phyloP scores from a whole-genome alignment of 2,329 filamentous ascomycete genomes.

The Parascedosporium putredinis region DNA sequence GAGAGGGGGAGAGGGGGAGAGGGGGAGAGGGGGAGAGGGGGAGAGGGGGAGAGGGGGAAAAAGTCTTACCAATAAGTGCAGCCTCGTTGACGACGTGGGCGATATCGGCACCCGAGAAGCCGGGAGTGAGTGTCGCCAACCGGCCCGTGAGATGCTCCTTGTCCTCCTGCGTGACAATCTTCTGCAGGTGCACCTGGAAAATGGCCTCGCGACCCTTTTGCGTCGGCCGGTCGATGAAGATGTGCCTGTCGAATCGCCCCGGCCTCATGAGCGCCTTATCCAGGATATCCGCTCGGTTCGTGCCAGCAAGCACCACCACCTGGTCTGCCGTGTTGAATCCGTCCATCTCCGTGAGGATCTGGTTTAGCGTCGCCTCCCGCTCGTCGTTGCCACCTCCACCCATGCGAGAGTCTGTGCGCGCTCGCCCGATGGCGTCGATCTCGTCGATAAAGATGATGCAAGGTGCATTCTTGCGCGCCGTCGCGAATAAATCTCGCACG shows the following conservation, averaged over 20 bases:
- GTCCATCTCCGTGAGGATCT: constrained; percentile 98
- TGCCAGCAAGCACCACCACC: constrained; percentile 92
- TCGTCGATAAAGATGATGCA: constrained; percentile 99
- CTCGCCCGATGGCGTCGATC: constrained; percentile 94
- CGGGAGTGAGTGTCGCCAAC: constrained; percentile 83
- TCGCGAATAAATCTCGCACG: constrained; percentile 89
- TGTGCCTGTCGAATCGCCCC: constrained; percentile 93
- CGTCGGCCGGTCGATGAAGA: constrained; percentile 85
- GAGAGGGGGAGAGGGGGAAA: neutral
- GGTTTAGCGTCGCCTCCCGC: constrained; percentile 91
- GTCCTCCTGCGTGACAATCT: constrained; percentile 89
- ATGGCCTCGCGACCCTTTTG: constrained; percentile 97
- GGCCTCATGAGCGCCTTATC: constrained; percentile 95
- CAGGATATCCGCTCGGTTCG: constrained; percentile 87
- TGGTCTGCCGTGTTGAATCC: constrained; percentile 96
- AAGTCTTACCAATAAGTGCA: constrained; percentile 68
- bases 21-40: neutral
- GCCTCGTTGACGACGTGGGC: constrained; percentile 98
- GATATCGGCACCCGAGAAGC: constrained; percentile 96
- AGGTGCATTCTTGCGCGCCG: constrained; percentile 87
- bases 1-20: neutral
- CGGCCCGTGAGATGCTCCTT: constrained; percentile 79
- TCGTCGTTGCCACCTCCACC: constrained; percentile 87
- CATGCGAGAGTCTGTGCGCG: constrained; percentile 64
- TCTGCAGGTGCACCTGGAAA: constrained; percentile 86